A percentile compares a stretch with the other conserved stretches of the same genome.
Conservation (phyloP, 176 grass and related monocot species). For the Rhynchospora tenuis region DNA sequence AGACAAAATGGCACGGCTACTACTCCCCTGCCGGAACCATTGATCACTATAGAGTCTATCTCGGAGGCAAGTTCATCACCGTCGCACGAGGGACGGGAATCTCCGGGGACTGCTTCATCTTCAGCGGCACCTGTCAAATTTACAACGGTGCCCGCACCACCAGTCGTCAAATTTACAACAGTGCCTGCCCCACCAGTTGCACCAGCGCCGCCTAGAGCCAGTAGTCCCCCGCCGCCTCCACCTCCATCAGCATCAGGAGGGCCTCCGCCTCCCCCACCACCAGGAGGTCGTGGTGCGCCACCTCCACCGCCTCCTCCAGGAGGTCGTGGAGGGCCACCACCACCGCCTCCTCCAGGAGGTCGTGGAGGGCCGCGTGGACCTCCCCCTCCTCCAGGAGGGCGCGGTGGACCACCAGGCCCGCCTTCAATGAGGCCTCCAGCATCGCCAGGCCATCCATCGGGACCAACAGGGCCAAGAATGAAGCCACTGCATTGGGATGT, state of each 20-base stretch:
- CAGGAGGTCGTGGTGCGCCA: slow-evolving; percentile 14
- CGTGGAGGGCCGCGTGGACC: slow-evolving; percentile 53
- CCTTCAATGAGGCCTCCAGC: slow-evolving; percentile 55
- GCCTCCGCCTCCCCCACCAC: slow-evolving; percentile 40
- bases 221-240: slow-evolving; percentile 22
- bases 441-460: slow-evolving; percentile 29
- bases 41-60: slow-evolving; percentile 10
- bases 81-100: slow-evolving; percentile 1
- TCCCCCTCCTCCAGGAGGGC: slow-evolving; percentile 46
- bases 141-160: slow-evolving; percentile 5
- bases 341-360: slow-evolving; percentile 32
- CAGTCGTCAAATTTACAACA: slow-evolving; percentile 16
- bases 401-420: slow-evolving; percentile 21
- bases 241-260: slow-evolving; percentile 20
- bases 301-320: slow-evolving; percentile 39
- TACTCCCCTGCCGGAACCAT: background rate
- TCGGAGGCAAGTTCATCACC: background rate
- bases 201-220: background rate
- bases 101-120: slow-evolving; percentile 9
- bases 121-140: slow-evolving; percentile 13
- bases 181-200: slow-evolving; percentile 1
- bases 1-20: background rate
- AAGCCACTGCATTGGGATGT: slow-evolving; percentile 98
- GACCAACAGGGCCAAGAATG: slow-evolving; percentile 45
- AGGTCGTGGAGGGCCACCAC: slow-evolving; percentile 34